Conservation (phyloP, 371 early-diverging fungal species). For the Apophysomyces ossiformis region DNA sequence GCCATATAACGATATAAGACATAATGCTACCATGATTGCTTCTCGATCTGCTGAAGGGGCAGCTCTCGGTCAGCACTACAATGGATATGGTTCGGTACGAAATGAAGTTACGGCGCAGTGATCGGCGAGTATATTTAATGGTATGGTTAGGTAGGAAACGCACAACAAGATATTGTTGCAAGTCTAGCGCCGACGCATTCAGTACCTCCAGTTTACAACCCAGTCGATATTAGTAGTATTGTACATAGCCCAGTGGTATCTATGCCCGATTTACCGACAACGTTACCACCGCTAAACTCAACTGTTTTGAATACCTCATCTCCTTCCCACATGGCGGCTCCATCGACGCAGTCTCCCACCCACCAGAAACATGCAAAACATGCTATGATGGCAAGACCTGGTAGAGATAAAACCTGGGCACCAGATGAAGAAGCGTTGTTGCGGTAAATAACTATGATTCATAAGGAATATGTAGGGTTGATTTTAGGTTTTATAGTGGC, state of each 20-base stretch:
- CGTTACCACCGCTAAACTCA: constrained; percentile 15
- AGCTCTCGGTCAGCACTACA: constrained; percentile 2
- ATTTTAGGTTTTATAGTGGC: constrained; percentile 2
- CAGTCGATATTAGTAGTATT: constrained; percentile 14
- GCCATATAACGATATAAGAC: constrained; percentile 26
- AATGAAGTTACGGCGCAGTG: constrained; percentile 8
- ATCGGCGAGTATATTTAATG: constrained; percentile 8
- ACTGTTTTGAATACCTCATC: constrained; percentile 11
- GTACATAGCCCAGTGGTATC: constrained; percentile 10
- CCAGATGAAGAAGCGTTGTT: constrained; percentile 7
- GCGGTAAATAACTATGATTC: background rate
- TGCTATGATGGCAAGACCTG: background rate
- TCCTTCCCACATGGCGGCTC: constrained; percentile 4
- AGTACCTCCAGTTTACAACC: constrained; percentile 8
- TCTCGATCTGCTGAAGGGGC: constrained; percentile 9
- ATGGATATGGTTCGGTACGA: constrained; percentile 12
- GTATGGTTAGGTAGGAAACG: constrained; percentile 8
- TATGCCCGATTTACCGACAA: constrained; percentile 14
- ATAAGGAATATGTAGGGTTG: background rate
- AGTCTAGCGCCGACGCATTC: constrained; percentile 10
- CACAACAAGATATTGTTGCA: constrained; percentile 13
- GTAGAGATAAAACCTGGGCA: constrained; percentile 2
- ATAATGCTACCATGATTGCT: background rate
- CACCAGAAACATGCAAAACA: constrained; percentile 1
- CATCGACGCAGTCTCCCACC: background rate